A percentile compares a stretch with the other conserved stretches of the same genome.
Conservation (phyloP, 2,329 filamentous ascomycete species). For the Aspergillus pseudoglaucus region DNA sequence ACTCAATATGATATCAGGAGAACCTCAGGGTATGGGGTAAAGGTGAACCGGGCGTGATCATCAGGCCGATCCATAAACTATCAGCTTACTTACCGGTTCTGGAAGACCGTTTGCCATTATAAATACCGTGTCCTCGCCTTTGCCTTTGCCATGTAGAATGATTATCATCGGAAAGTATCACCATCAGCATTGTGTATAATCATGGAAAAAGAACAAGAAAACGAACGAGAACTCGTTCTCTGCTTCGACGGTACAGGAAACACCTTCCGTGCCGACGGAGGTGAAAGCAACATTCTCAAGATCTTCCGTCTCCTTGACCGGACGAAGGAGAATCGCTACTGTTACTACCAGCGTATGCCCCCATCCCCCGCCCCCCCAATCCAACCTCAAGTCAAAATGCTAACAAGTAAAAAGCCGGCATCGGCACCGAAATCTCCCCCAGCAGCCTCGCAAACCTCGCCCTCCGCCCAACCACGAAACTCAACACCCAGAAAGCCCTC, state of each 20-base stretch:
- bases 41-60: background rate
- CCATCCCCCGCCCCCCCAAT: background rate
- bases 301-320: slow-evolving; percentile 35
- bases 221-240: slow-evolving; percentile 20
- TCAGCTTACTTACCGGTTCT: background rate
- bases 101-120: background rate
- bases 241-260: slow-evolving; percentile 39
- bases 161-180: background rate
- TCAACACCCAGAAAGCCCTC: slow-evolving; percentile 4
- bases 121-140: background rate
- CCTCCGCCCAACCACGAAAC: slow-evolving; percentile 7
- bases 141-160: background rate
- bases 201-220: background rate
- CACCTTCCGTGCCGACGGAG: slow-evolving; percentile 31
- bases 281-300: slow-evolving; percentile 38
- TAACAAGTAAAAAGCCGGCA: slow-evolving; percentile 7
- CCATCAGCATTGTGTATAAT: background rate
- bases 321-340: slow-evolving; percentile 16
- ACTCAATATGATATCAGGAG: no score
- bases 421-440: slow-evolving; percentile 12
- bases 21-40: background rate
- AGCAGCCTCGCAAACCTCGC: slow-evolving; percentile 7
- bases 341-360: slow-evolving; percentile 18
- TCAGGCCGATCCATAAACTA: background rate
- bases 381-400: background rate